Evolutionary conservation across 306 rosid species (phyloP).

Genomic region (Acacia acuminata): DNA sequence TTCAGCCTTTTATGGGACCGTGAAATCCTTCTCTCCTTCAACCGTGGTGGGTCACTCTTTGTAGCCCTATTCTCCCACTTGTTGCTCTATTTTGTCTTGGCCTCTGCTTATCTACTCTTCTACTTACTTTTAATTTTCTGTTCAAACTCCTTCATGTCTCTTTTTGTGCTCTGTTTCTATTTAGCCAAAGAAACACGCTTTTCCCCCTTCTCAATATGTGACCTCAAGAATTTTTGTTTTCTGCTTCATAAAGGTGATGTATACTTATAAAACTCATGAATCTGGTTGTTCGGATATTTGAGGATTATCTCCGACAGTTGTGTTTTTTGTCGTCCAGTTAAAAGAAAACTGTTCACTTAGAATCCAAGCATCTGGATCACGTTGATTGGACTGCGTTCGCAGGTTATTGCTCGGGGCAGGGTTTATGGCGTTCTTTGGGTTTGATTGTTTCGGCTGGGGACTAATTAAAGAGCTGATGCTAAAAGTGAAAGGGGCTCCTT

Average conservation of each 20-base stretch:
- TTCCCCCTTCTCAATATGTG: slow-evolving; percentile 36
- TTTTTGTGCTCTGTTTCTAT: slow-evolving; percentile 36
- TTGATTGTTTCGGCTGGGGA: slow-evolving; percentile 42
- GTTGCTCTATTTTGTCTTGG: slow-evolving; percentile 57
- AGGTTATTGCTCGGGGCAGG: slow-evolving; percentile 38
- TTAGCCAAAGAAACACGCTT: slow-evolving; percentile 44
- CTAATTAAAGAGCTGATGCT: slow-evolving; percentile 22
- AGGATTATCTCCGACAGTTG: slow-evolving; percentile 30
- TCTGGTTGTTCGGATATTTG: slow-evolving; percentile 31
- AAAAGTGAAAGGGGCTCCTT: slow-evolving; percentile 34
- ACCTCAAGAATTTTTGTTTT: slow-evolving; percentile 23
- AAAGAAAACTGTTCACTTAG: slow-evolving; percentile 36
- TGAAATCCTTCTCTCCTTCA: slow-evolving; percentile 46
- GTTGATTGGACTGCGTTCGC: slow-evolving; percentile 36
- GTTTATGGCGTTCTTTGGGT: slow-evolving; percentile 39
- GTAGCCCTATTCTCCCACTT: slow-evolving; percentile 93
- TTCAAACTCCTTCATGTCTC: slow-evolving; percentile 39
- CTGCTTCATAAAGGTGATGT: slow-evolving; percentile 45
- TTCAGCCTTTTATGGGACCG: slow-evolving; percentile 52
- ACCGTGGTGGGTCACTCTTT: slow-evolving; percentile 75
- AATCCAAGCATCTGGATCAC: slow-evolving; percentile 53
- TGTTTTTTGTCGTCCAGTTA: slow-evolving; percentile 28
- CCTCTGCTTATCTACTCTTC: slow-evolving; percentile 49
- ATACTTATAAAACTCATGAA: slow-evolving; percentile 31
- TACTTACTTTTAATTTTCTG: slow-evolving; percentile 36